phyloP scores from a whole-genome alignment of 2,329 filamentous ascomycete species.

The Drechslerella coelobrocha region DNA sequence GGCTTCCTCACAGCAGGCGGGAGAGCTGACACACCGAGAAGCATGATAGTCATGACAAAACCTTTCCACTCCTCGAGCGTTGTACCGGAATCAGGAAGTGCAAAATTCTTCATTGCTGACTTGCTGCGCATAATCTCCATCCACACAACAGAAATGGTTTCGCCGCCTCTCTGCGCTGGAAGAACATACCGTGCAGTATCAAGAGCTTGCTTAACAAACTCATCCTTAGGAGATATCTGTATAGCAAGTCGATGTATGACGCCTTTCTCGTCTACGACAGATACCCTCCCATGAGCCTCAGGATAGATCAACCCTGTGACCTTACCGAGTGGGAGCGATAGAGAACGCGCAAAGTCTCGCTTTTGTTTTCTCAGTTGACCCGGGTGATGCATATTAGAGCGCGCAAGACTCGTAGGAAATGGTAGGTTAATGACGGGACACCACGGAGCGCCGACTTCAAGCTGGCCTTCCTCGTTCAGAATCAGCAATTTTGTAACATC shows the following conservation, averaged over 20 bases:
- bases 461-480: conserved; percentile 53
- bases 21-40: conserved; percentile 52
- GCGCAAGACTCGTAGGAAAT: conserved; percentile 52
- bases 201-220: conserved; percentile 52
- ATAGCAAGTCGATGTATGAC: conserved; percentile 54
- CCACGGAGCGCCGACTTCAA: conserved; percentile 54
- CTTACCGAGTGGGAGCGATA: conserved; percentile 53
- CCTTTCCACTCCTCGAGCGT: conserved; percentile 54
- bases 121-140: conserved; percentile 52
- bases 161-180: conserved; percentile 51
- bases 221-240: conserved; percentile 53
- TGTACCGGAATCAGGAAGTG: conserved; percentile 42
- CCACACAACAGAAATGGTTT: conserved; percentile 54
- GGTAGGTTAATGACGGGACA: conserved; percentile 50
- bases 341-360: conserved; percentile 53
- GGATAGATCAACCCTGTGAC: conserved; percentile 52
- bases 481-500: conserved; percentile 52
- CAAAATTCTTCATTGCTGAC: conserved; percentile 39
- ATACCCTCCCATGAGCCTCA: conserved; percentile 53
- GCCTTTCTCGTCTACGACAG: conserved; percentile 54
- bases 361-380: conserved; percentile 54
- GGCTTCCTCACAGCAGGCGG: conserved; percentile 52
- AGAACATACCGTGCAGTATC: conserved; percentile 53
- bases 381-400: conserved; percentile 54
- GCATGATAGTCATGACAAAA: conserved; percentile 54